Percentiles rank a stretch among this genome's conserved stretches.
These are phyloP conservation scores for Dunaliella sp. DNA, from an alignment of 139 green algal genomes.

Conservation along the genomic window DNA sequence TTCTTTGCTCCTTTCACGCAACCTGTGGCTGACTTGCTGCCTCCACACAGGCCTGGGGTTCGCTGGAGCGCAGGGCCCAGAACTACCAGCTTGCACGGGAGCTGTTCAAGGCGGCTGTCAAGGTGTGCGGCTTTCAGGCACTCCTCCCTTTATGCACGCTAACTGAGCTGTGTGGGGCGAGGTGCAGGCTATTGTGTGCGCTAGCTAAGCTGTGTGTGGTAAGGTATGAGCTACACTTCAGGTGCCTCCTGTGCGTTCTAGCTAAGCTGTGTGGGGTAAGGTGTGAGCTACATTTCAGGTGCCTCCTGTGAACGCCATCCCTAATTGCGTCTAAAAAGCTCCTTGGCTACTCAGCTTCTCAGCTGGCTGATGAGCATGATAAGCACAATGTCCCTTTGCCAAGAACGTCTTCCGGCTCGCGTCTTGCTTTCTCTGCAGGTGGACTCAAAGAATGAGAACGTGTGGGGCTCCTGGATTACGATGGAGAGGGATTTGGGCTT, in stretches of 20 bases:
- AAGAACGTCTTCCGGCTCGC: background rate
- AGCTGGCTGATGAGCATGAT: too few species aligned
- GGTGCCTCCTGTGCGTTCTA: too few species aligned
- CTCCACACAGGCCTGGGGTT: conserved; percentile 91
- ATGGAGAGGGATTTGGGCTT: conserved; percentile 87
- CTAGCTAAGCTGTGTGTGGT: background rate
- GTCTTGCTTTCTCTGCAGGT: conserved; percentile 21
- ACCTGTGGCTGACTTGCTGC: too few species aligned
- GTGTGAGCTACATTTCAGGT: background rate
- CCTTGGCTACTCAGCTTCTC: background rate
- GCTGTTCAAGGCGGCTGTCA: conserved; percentile 82
- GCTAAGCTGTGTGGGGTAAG: background rate
- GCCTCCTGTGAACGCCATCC: background rate
- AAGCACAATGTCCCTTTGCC: too few species aligned
- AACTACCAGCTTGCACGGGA: conserved; percentile 76
- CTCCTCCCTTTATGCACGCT: too few species aligned
- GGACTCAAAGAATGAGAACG: conserved; percentile 66
- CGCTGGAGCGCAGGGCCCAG: conserved; percentile 73
- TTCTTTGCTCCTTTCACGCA: too few species aligned
- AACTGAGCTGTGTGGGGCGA: too few species aligned
- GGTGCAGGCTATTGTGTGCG: too few species aligned
- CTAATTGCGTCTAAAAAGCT: background rate
- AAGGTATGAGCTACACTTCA: background rate
- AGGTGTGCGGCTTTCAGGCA: too few species aligned
- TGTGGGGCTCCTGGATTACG: conserved; percentile 80